Conservation (phyloP, 2,329 filamentous ascomycete species). For the Dendryphion nanum region DNA sequence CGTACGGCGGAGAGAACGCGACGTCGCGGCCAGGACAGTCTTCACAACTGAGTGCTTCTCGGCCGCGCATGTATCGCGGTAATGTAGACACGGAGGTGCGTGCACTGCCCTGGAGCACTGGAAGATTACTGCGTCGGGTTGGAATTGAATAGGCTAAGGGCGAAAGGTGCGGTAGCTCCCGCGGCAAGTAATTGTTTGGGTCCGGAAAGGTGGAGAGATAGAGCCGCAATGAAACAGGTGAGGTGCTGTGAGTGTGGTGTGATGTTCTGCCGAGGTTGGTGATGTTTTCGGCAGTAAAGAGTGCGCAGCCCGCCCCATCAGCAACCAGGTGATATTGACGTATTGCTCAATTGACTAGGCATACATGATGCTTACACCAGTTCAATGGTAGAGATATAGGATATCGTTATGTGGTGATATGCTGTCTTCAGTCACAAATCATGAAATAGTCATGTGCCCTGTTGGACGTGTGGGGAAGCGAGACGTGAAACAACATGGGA, state of each 20-base stretch:
- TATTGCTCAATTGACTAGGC: neutral
- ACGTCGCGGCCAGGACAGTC: slow-evolving; percentile 10
- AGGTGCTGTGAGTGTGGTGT: slow-evolving; percentile 5
- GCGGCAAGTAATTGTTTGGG: neutral
- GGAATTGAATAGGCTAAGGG: slow-evolving; percentile 3
- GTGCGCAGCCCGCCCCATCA: neutral
- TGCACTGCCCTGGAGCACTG: too few relatives aligned
- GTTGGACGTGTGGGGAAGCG: too few relatives aligned
- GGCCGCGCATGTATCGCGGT: slow-evolving; percentile 31
- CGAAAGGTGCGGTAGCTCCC: slow-evolving; percentile 2
- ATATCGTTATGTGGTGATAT: too few relatives aligned
- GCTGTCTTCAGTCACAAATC: too few relatives aligned
- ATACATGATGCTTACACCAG: neutral
- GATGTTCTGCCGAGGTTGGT: slow-evolving; percentile 1
- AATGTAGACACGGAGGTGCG: slow-evolving; percentile 4
- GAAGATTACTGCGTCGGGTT: too few relatives aligned
- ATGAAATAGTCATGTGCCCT: too few relatives aligned
- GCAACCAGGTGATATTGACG: neutral
- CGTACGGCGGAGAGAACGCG: too few relatives aligned
- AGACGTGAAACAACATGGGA: too few relatives aligned
- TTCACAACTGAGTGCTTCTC: too few relatives aligned
- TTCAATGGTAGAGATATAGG: neutral
- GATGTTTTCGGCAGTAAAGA: neutral
- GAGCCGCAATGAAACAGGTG: neutral
- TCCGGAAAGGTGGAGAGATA: neutral